Evolutionary conservation across 2,329 filamentous ascomycete genomes (phyloP), one percentile per base, ranked within the genome.

Genomic region (Ophiostoma perfectum): DNA sequence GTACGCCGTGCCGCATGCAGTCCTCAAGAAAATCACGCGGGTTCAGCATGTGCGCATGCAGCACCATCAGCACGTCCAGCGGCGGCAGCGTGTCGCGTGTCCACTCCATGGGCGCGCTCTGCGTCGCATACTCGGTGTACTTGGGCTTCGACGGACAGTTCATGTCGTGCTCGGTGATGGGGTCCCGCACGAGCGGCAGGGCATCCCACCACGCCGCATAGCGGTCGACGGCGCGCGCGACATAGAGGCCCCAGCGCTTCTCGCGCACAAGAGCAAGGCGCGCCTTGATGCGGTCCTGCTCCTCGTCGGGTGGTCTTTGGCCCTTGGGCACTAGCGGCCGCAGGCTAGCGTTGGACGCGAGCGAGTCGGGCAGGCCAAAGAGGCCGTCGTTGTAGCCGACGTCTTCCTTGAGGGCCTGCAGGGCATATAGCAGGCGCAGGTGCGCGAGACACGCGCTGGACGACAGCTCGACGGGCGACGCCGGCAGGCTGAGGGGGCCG

Each of bases 11-110:
- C 7, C 89, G 83, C 68, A 92, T 79, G 73, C 87, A 88, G 75
- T 94, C 91, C 73, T 93, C 90, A 4, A 92, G 83, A 74, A 88
- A 93, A n/a, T 80, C 81, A 55, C 88, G 81, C 0, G 91, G 91
- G 72, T 93, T 93, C 3, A 94, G 84, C 85, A 91, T 89, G 74
- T 91, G 90, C 0, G 89, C 80, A 76, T 94, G 91, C 88, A 89
- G 91, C 0, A 93, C 87, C 88, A 93, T 90, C 27, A 93, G 77
- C 0, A 93, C 85, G 77, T 93, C 90, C 82, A 73, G 65, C 11
- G 72, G 72, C 18, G 65, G 70, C 64, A 72, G 47, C 49, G n/a
- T 67, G 45, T 65, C 66, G 1, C 5, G 9, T 3, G 65, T 70
- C 49, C 66, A 67, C 8, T 49, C 63, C 14, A 64, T 49, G 9